Evolutionary conservation across 208 protist genomes (phyloP).

Genomic region (Trypanosoma conorhini): DNA sequence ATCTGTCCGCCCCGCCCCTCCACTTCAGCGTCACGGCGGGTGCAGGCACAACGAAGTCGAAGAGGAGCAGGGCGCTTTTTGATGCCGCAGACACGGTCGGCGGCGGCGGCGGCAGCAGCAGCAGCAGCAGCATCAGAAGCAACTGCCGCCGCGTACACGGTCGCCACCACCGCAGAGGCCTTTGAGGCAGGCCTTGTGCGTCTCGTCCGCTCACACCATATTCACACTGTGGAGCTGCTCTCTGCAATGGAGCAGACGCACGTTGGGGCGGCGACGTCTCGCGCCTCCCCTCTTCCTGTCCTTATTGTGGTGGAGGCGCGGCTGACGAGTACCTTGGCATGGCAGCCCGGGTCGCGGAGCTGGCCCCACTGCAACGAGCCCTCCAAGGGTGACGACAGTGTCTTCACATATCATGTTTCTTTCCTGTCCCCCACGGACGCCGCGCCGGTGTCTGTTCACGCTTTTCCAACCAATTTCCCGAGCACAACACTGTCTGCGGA

Average conservation of each 20-base stretch:
- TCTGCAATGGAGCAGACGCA: constrained; percentile 10
- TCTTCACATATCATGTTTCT: constrained; percentile 25
- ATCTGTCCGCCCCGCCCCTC: neutral
- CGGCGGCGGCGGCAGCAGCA: neutral
- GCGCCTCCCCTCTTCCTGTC: neutral
- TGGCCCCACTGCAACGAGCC: neutral
- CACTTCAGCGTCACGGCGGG: neutral
- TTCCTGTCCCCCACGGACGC: constrained; percentile 10
- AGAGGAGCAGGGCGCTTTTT: neutral
- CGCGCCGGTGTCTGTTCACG: no score
- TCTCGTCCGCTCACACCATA: constrained; percentile 28
- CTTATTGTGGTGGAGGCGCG: constrained; percentile 17
- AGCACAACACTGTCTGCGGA: constrained; percentile 25
- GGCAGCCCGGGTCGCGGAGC: constrained; percentile 5
- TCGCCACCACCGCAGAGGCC: constrained; percentile 17
- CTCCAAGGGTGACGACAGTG: neutral
- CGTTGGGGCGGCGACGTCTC: neutral
- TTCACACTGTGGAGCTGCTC: constrained; percentile 28
- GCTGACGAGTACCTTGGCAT: constrained; percentile 15
- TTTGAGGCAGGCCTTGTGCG: constrained; percentile 18
- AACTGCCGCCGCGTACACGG: neutral
- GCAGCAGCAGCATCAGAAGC: neutral
- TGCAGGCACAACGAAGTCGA: neutral
- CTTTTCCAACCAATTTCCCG: neutral
- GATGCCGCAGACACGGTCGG: neutral